Percentiles rank a stretch among this genome's conserved stretches.
Conservation (phyloP, 2,329 filamentous ascomycete genomes). For the Blastomyces silverae region DNA sequence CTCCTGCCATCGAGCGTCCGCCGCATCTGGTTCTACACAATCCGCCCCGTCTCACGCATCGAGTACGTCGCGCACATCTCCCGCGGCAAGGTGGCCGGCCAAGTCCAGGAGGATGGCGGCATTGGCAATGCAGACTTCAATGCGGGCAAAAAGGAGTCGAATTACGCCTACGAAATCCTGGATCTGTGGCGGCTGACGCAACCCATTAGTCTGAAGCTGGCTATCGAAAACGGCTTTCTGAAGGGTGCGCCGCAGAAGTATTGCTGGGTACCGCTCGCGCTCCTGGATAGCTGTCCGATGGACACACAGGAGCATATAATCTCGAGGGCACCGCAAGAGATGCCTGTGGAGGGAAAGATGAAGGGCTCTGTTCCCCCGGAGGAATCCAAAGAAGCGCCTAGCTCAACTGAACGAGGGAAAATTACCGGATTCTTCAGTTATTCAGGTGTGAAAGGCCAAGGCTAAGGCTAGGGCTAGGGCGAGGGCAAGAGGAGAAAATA, state of each 20-base stretch:
- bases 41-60: background rate
- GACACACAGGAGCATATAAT: background rate
- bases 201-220: background rate
- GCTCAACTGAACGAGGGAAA: background rate
- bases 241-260: constrained; percentile 6
- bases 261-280: background rate
- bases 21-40: constrained; percentile 56
- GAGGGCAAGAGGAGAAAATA: background rate
- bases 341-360: background rate
- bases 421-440: background rate
- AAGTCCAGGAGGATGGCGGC: background rate
- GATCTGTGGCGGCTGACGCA: background rate
- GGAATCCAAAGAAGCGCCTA: background rate
- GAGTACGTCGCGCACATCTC: constrained; percentile 7
- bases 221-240: background rate
- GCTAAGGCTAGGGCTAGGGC: background rate
- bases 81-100: background rate
- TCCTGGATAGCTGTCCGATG: background rate
- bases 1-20: constrained; percentile 49
- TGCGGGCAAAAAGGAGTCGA: background rate
- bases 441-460: background rate
- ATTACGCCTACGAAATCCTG: constrained; percentile 8
- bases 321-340: background rate
- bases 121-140: constrained; percentile 10
- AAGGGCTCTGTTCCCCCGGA: background rate